These are phyloP conservation scores for Sarocladium brachiariae DNA, from an alignment of 2,329 filamentous ascomycete genomes.

Conservation along the genomic window DNA sequence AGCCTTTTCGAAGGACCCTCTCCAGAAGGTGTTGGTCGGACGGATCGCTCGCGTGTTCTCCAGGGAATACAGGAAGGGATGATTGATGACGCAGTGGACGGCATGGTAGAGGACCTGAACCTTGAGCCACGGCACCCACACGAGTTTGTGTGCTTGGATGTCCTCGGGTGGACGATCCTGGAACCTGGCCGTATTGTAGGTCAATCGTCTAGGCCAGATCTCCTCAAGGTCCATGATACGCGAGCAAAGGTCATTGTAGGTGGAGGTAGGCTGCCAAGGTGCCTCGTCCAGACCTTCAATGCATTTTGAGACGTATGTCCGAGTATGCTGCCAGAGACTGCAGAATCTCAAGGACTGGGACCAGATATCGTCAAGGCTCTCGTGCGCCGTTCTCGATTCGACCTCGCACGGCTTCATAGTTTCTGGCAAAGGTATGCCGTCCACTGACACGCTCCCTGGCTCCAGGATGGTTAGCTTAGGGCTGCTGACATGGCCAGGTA, in stretches of 20 bases:
- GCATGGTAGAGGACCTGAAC: conserved; percentile 10
- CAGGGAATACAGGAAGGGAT: conserved; percentile 10
- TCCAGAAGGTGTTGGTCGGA: conserved; percentile 10
- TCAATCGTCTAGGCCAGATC: not conserved
- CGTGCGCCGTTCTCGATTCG: not conserved
- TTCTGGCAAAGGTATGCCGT: not conserved
- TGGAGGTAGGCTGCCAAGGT: not conserved
- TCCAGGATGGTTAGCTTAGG: not conserved
- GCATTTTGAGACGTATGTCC: conserved; percentile 5
- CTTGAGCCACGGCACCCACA: conserved; percentile 9
- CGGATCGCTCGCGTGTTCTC: not conserved
- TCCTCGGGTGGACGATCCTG: not conserved
- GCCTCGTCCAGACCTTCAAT: not conserved
- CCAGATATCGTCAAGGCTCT: not conserved
- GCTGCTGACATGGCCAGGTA: not conserved
- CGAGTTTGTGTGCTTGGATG: not conserved
- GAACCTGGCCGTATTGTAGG: conserved; percentile 9
- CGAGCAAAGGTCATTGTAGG: not conserved
- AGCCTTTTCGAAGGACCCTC: conserved; percentile 5
- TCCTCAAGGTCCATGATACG: conserved; percentile 4
- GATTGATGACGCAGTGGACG: conserved; percentile 10
- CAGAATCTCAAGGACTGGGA: not conserved
- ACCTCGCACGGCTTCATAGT: not conserved
- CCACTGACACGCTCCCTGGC: not conserved
- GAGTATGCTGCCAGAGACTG: not conserved